Conservation (phyloP, 225 moss, liverwort and hornwort genomes). For the Neckera pumila region DNA sequence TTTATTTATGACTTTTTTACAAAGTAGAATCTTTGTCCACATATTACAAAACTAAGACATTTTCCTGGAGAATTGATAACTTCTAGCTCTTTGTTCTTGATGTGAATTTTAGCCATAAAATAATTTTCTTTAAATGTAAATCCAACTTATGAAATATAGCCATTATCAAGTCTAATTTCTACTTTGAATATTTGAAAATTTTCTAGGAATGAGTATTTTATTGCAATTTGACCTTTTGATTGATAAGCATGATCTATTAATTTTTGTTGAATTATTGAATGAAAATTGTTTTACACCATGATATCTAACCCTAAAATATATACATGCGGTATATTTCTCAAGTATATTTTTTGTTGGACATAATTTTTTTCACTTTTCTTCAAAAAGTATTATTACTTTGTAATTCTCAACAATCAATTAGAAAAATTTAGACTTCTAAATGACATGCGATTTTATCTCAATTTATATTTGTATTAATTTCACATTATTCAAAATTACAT, state of each 20-base stretch:
- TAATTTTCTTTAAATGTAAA: neutral
- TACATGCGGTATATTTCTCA: neutral
- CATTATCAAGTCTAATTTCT: neutral
- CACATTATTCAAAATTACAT: neutral
- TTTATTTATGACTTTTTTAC: too few relatives aligned
- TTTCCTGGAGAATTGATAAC: neutral
- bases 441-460: neutral
- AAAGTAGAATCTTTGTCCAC: neutral
- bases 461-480: neutral
- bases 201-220: neutral
- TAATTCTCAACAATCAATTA: neutral
- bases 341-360: neutral
- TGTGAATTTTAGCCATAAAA: neutral
- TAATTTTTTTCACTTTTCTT: neutral
- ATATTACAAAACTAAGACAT: neutral
- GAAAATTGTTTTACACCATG: neutral
- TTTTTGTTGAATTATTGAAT: neutral
- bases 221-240: neutral
- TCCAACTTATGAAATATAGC: neutral
- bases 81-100: neutral
- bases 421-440: fast-evolving
- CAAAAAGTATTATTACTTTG: neutral
- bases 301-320: fast-evolving
- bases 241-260: fast-evolving
- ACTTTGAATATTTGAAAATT: neutral